A percentile compares a stretch with the other conserved stretches of the same genome.
Evolutionary conservation across 164 flowering plant species (phyloP).

Genomic region (Sedum album): DNA sequence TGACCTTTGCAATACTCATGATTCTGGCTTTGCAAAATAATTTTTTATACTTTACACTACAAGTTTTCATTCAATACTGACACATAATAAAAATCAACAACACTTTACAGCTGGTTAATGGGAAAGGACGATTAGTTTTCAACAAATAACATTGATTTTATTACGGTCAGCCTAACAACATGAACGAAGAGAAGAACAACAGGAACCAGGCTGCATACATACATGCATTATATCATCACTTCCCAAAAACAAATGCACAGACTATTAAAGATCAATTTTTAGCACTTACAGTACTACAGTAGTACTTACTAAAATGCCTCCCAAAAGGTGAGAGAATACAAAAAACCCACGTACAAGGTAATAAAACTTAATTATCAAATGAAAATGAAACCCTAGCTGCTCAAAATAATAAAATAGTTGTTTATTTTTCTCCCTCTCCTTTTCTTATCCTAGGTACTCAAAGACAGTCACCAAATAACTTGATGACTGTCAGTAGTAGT

Average conservation of each 20-base stretch:
- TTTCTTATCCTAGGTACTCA: background rate
- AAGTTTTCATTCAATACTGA: background rate
- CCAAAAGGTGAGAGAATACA: too few relatives aligned
- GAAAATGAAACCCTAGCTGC: background rate
- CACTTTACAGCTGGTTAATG: background rate
- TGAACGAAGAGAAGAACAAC: background rate
- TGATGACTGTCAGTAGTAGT: background rate
- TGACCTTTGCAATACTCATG: background rate
- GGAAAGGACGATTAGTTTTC: slow-evolving; percentile 1
- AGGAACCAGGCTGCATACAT: too few relatives aligned
- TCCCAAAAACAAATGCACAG: background rate
- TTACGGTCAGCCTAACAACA: background rate
- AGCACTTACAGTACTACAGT: background rate
- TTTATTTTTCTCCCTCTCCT: background rate
- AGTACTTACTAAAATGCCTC: background rate
- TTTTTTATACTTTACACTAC: background rate
- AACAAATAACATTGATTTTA: background rate
- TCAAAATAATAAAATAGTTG: background rate
- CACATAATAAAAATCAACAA: background rate
- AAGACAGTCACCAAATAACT: background rate
- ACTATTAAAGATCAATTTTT: background rate
- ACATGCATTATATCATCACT: background rate
- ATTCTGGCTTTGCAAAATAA: background rate
- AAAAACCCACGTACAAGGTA: too few relatives aligned
- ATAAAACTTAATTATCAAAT: too few relatives aligned